phyloP scores from a whole-genome alignment of 73 alveolate species.

The Tetrahymena elliotti region DNA sequence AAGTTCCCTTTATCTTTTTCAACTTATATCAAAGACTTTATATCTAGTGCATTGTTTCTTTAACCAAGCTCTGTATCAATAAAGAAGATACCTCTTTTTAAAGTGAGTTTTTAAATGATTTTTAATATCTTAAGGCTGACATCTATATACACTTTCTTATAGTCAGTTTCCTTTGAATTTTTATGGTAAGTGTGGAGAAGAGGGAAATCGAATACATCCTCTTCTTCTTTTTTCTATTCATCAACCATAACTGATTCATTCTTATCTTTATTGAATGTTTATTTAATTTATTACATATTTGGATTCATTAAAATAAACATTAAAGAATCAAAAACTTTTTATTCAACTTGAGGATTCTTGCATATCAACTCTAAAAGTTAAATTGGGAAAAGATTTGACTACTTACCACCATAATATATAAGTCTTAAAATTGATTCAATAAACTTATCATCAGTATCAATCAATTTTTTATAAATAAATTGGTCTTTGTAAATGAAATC shows the following conservation, averaged over 20 bases:
- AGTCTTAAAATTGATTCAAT: neutral
- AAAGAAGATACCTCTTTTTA: neutral
- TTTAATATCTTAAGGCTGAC: neutral
- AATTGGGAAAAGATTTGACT: neutral
- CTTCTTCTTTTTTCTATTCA: neutral
- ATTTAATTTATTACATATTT: neutral
- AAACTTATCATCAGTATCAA: neutral
- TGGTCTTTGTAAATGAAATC: neutral
- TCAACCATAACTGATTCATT: neutral
- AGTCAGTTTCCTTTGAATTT: neutral
- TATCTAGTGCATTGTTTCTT: neutral
- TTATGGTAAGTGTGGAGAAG: neutral
- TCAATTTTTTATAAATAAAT: neutral
- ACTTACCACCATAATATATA: neutral
- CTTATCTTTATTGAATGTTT: neutral
- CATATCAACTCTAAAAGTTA: neutral
- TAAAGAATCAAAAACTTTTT: neutral
- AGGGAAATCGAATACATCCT: neutral
- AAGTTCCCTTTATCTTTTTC: neutral
- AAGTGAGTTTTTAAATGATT: neutral
- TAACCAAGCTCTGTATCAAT: neutral
- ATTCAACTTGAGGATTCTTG: neutral
- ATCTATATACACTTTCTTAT: neutral
- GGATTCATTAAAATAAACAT: neutral
- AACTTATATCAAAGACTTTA: neutral